Evolutionary conservation across 306 rosid genomes (phyloP), one percentile per base, ranked within the genome.

Genomic region (Parietaria judaica): DNA sequence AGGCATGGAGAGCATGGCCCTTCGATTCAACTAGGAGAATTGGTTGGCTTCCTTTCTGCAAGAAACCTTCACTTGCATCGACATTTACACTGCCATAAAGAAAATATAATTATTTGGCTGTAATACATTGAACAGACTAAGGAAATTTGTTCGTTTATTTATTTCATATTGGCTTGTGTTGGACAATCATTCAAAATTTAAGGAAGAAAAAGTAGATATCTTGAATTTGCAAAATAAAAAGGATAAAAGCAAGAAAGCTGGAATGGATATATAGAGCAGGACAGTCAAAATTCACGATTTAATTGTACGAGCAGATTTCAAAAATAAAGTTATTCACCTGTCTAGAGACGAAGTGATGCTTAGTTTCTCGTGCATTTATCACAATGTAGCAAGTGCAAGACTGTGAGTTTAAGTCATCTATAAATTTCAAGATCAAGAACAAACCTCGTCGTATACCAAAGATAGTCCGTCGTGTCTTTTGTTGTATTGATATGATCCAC

Each of bases 401-500:
- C 45, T 41, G 45, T 41, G 3, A 5, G 9, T 41, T 41, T 41
- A 41, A 41, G 45, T 41, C 9, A 41, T 41, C 6, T 41, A 5
- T 8, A 8, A 41, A 41, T 1, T 41, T 41, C 45, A 31, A 47
- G 60, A 34, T 41, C 11, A 59, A 56, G 73, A 68, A 82, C 86
- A 61, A 76, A 91, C 98, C 98, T 91, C 62, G 92, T 87, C 45
- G 89, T 81, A 72, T 83, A 82, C 98, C 98, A 91, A 58, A 91
- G 81, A 66, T 88, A 88, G 76, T 91, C 98, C 13, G 98, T 85
- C 49, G 89, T 79, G 71, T 85, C 95, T 82, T 87, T 91, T 70
- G 98, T 88, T 52, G 96, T 91, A 68, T 91, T 88, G 58, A 91
- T 84, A 79, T 80, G 96, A 66, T 91, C 96, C 13, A 91, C 98